Base-by-base conservation (phyloP, 352 stramenopile genomes). In the Globisporangium paddicum region DNA sequence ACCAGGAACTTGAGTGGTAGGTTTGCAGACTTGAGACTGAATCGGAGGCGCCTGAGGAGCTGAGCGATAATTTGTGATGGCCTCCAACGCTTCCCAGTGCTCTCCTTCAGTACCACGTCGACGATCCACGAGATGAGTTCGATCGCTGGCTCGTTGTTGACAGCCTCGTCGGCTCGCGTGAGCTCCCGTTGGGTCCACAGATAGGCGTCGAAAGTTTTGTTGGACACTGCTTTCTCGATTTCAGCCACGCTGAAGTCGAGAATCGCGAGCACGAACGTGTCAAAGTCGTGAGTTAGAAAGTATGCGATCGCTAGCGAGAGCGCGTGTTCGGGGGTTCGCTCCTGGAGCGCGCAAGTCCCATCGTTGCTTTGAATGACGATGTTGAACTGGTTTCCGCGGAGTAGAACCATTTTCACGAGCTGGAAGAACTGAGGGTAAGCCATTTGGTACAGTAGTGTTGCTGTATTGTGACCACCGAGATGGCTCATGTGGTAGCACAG, bases 151-250 rank as follows among this genome's bases (percentile, higher is more conserved):
- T 93, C 82, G n/a, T 67, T 41, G 8, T 76, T 9, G 14, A 80
- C 75, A 2, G 56, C 64, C 7, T 56, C 58, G 52, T 96, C 87
- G 7, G 67, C n/a, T 18, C 72, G 69, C 45, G 58, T 40, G 4
- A 94, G 65, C 2, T 82, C 77, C 16, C 84, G 71, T 28, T 96
- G 75, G 0, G 85, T 95, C 90, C 89, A 97, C 21, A 93, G 34
- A 25, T 66, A 45, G 0, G 89, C 81, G 62, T 93, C 79, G 32
- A 77, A 95, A 0, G 55, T 13, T 23, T 84, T 73, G 8, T 58
- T 69, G 7, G 52, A 64, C 9, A 77, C 73, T 16, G 82, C 87
- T 23, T 55, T 45, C 46, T 95, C 86, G 0, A 96, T 45, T 38
- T 95, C 74, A 28, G 57, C 41, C 7, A 95, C 52, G 32, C 68